Base-by-base conservation (phyloP, 495 filamentous ascomycete species). In the Aspergillus ostianus region DNA sequence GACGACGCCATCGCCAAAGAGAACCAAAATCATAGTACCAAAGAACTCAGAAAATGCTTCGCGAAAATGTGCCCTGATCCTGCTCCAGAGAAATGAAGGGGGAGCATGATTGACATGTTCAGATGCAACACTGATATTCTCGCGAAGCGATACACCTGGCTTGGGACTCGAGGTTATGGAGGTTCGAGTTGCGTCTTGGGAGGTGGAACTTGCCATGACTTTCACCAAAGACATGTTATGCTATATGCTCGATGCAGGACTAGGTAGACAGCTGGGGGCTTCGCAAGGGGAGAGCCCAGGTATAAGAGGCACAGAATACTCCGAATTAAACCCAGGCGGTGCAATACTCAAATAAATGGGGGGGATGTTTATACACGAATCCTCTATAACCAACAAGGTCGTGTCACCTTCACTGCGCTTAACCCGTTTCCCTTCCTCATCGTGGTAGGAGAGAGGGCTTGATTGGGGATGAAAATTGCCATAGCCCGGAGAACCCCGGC, bases 1-100 rank as follows among this genome's bases (percentile, higher is more conserved):
- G 27, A 88, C 80, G 30, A 72, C 76, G 2, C 85, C 86, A 60
- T 88, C 76, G 27, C 86, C 86, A 67, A 88, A 88, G 21, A 88
- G 69, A 53, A 88, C 73, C 58, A 87, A 52, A 19, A 87, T 83
- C 77, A 87, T 81, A 0, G 80, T 84, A 2, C 86, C 86, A 52
- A 84, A 81, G 72, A 88, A 87, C 53, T 89, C 86, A 0, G 84
- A 80, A 51, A 86, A 79, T 0, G 82, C 83, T 51, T 86, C 84
- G 51, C 78, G 73, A n/a, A 81, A 61, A 10, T 68, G 59, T 3
- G 70, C 70, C 18, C 83, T 70, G 19, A 84, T 70, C 26, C 69
- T 70, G 58, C 71, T 79, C 84, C 82, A 85, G 17, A 73, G 63
- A 2, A 81, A 66, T 6, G 70, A 67, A 4, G 58, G 6, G 19